A percentile compares a stretch with the other conserved stretches of the same genome.
Conservation (phyloP, 2,329 filamentous ascomycete genomes). For the Claviceps digitariae region DNA sequence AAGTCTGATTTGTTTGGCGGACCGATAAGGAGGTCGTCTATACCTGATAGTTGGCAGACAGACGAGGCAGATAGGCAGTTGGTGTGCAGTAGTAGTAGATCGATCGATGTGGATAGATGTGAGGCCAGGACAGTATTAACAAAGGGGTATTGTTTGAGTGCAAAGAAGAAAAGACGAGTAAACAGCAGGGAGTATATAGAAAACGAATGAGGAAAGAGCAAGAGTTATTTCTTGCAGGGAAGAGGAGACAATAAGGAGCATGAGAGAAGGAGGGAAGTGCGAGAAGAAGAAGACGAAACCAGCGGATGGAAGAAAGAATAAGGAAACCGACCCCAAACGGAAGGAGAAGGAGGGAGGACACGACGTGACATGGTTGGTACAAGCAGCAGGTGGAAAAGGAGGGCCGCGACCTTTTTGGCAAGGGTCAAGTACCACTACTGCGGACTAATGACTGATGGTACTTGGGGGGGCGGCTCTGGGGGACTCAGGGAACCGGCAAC, state of each 20-base stretch:
- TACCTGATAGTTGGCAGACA: neutral
- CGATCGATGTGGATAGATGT: neutral
- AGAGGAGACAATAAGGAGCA: slow-evolving; percentile 1
- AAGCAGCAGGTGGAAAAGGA: slow-evolving; percentile 4
- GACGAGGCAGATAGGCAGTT: neutral
- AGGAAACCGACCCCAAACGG: slow-evolving; percentile 6
- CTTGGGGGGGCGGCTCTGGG: too few species aligned
- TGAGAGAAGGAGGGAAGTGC: slow-evolving; percentile 3
- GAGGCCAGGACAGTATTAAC: neutral
- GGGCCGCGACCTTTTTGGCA: slow-evolving; percentile 6
- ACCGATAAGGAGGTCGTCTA: neutral
- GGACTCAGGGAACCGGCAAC: neutral
- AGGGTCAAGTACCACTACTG: too few species aligned
- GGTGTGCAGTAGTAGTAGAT: neutral
- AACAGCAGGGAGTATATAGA: neutral
- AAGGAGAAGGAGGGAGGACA: slow-evolving; percentile 5
- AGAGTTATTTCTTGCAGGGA: neutral
- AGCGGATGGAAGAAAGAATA: slow-evolving; percentile 6
- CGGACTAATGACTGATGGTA: too few species aligned
- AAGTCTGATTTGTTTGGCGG: neutral
- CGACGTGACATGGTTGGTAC: slow-evolving; percentile 5
- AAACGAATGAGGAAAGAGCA: slow-evolving; percentile 1
- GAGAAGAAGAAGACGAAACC: slow-evolving; percentile 4
- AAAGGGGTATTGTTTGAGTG: neutral
- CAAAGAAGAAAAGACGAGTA: neutral